Evolutionary conservation across 1,284 basidiomycete species (phyloP), one percentile per base, ranked within the genome.

Genomic region (Malassezia caprae): DNA sequence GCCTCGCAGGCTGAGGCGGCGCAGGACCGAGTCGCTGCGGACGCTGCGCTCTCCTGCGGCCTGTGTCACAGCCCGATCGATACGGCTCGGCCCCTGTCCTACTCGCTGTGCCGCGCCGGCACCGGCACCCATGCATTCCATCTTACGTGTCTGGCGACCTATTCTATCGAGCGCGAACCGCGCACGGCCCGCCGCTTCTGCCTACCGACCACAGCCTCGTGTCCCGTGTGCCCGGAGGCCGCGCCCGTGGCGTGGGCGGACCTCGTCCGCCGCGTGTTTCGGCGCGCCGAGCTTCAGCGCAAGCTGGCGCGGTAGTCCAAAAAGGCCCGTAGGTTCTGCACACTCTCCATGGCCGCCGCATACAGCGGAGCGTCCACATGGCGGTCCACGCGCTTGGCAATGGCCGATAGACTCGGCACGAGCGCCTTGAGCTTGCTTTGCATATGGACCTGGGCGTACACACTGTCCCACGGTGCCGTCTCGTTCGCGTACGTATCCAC

Each of bases 401-500:
- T n/a, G 2, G 43, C 80, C 63, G 79, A 80, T 28, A 88, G 76
- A 13, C 80, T 80, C 13, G 82, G 80, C 0, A 86, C 78, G 27
- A 79, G 78, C 15, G 75, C 76, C 3, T 77, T 76, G 11, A 90
- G 78, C 37, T 72, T 75, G 7, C 78, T 75, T 6, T 85, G 73
- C 78, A 75, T 85, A 53, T 68, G 81, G 73, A 62, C 80, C 42
- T 82, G 72, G 15, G 83, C 79, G 77, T 96, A 96, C 11, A 78
- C 79, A 62, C 84, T 65, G 75, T 98, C 91, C 74, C 87, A 94
- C 0, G 84, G 80, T 46, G 83, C 76, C 8, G 77, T 80, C 76
- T 98, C 94, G 76, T 98, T 93, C 1, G 90, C 88, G 75, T 88
- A 98, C 47, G 93, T 86, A 75, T 96, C 93, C 62, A 96, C 88